Conservation (phyloP, 2,329 filamentous ascomycete species). For the Neurospora crassa region DNA sequence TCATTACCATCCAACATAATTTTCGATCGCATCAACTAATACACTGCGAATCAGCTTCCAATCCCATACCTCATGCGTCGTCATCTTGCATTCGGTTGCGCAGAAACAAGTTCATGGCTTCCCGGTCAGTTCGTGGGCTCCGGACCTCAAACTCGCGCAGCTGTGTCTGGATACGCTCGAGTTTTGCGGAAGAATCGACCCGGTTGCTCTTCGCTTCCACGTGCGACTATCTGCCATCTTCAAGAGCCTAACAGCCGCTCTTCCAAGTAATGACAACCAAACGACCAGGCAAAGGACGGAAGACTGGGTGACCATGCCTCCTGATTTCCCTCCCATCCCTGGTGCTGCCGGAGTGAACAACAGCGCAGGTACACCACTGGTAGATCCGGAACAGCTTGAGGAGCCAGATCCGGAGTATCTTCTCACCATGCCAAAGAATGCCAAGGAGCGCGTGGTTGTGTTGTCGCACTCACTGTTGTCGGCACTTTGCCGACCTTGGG, state of each 20-base stretch:
- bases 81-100: constrained; percentile 22
- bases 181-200: constrained; percentile 10
- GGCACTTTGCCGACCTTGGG: constrained; percentile 13
- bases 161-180: constrained; percentile 18
- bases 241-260: constrained; percentile 1
- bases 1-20: background rate
- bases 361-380: background rate
- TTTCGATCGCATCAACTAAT: background rate
- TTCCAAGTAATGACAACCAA: background rate
- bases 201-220: constrained; percentile 13
- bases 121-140: constrained; percentile 14
- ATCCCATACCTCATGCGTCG: constrained; percentile 21
- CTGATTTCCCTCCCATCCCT: constrained; percentile 1
- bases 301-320: constrained; percentile 7
- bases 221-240: constrained; percentile 11
- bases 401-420: constrained; percentile 6
- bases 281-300: constrained; percentile 4
- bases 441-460: background rate
- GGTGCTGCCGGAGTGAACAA: background rate
- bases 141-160: constrained; percentile 19
- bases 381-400: background rate
- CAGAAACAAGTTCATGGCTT: constrained; percentile 23
- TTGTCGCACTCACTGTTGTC: constrained; percentile 7
- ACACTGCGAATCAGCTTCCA: constrained; percentile 17
- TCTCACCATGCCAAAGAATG: constrained; percentile 6